Evolutionary conservation across 1,284 basidiomycete species (phyloP), one percentile per base, ranked within the genome.

Genomic region (Sphaerobolus stellatus): DNA sequence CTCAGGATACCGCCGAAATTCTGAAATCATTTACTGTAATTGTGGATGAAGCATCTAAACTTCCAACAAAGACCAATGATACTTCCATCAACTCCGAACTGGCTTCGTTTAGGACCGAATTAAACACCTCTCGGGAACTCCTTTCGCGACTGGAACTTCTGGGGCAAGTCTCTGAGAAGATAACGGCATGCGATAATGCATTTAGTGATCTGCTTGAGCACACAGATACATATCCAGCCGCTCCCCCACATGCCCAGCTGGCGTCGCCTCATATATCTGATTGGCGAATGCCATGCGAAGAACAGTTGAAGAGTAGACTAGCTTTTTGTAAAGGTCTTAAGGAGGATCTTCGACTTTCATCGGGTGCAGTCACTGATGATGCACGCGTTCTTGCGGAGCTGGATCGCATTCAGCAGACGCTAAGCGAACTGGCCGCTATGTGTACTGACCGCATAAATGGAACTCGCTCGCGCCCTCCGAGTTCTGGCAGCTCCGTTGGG

Each of bases 161-260:
- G 27, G 78, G 77, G 4, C 69, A 73, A 18, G 71, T 92, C 51
- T 69, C 75, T 2, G 68, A 75, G 25, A 66, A 73, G 27, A 66
- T 87, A 9, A 72, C 74, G 25, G 66, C 68, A 16, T 90, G 88
- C 60, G 91, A 93, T 64, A 71, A 76, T n/a, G 80, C 83, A 18
- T 73, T 92, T 36, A 93, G 90, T 62, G 88, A 92, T 64, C 74
- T 92, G 7, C 71, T 93, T 48, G 88, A 92, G 62, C 88, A 91
- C 62, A 78, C 92, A 53, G 90, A 93, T 66, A 86, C 83, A 61
- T 88, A 82, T 63, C 86, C 88, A 13, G 74, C 78, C 16, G 63
- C 74, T 24, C 84, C 87, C 4, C 61, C 74, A 30, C 77, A 78
- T n/a, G 66, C 75, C 7, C 8, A 56, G 8, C 67, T 85, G 28